Base-by-base conservation (phyloP, 208 protist genomes). In the Leptomonas seymouri region DNA sequence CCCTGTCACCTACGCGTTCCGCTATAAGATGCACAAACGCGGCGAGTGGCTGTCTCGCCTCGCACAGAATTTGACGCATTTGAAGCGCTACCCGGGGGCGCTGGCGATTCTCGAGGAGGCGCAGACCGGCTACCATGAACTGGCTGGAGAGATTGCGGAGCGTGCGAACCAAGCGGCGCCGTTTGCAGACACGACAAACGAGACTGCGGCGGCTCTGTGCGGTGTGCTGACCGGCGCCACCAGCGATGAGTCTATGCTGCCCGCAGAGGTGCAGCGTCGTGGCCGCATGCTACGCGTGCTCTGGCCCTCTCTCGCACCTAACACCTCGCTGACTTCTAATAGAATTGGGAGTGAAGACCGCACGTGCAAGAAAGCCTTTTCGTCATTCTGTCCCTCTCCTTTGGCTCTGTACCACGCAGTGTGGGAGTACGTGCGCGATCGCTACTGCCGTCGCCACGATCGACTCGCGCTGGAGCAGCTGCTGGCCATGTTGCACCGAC, bases 21-120 rank as follows among this genome's bases (percentile, higher is more conserved):
- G 77, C 45, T 91, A 90, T 63, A 76, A 75, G n/a, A 68, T 45
- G 28, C 71, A 91, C 39, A 86, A 89, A 50, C 82, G 85, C 16
- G 87, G 90, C 18, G 68, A 82, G 69, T 93, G 90, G 87, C 60
- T 68, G 46, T 71, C 83, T 9, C 85, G 81, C 6, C 51, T 95
- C n/a, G 87, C 81, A 3, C 75, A 85, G 48, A 90, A 93, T 63
- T 27, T 82, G n/a, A 36, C 65, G 1, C 83, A 87, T 63, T 55
- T 85, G n/a, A 76, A 80, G 25, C 60, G 84, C 18, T 73, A 84
- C 60, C 56, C 80, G 20, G 60, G 68, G 41, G 87, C 87, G 23
- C 75, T 90, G 39, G 30, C 71, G 49, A 15, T 90, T 7, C 78
- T 93, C n/a, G 76, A 85, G 41, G 61, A 61, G 30, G 67, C 74